Percentiles rank a stretch among this genome's conserved stretches.
These are phyloP conservation scores for Colletotrichum sp. DNA, from an alignment of 2,329 filamentous ascomycete species.

Conservation along the genomic window DNA sequence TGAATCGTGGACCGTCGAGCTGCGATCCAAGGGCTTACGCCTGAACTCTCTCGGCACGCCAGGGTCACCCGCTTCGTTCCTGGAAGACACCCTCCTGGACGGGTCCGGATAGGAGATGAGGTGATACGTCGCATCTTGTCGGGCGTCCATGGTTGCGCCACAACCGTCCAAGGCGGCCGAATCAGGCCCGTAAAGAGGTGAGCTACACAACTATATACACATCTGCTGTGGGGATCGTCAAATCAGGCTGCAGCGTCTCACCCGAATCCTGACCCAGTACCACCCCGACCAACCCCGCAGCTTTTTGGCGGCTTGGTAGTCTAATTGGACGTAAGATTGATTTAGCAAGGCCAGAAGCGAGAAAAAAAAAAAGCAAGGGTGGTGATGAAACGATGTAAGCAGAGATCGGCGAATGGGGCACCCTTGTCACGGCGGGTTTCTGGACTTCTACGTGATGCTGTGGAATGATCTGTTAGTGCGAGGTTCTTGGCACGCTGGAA, in stretches of 20 bases:
- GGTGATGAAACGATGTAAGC: background rate
- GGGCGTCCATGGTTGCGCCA: background rate
- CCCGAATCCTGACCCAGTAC: background rate
- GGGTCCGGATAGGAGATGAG: background rate
- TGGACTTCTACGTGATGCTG: background rate
- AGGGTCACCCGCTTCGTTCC: background rate
- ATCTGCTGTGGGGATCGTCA: background rate
- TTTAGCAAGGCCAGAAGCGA: background rate
- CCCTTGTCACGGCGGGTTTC: background rate
- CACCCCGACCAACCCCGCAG: background rate
- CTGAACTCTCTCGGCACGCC: background rate
- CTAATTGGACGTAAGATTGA: background rate
- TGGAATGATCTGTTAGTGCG: background rate
- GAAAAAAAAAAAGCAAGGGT: background rate
- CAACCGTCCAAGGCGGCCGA: background rate
- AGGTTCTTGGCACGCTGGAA: background rate
- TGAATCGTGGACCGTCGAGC: background rate
- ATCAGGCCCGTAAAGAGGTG: background rate
- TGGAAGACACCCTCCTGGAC: background rate
- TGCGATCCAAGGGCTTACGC: background rate
- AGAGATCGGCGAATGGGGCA: background rate
- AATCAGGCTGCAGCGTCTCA: background rate
- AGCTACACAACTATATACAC: background rate
- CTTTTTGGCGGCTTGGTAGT: background rate
- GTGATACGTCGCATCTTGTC: background rate